Evolutionary conservation across 2,329 filamentous ascomycete species (phyloP).

Genomic region (Fusarium xyrophilum): DNA sequence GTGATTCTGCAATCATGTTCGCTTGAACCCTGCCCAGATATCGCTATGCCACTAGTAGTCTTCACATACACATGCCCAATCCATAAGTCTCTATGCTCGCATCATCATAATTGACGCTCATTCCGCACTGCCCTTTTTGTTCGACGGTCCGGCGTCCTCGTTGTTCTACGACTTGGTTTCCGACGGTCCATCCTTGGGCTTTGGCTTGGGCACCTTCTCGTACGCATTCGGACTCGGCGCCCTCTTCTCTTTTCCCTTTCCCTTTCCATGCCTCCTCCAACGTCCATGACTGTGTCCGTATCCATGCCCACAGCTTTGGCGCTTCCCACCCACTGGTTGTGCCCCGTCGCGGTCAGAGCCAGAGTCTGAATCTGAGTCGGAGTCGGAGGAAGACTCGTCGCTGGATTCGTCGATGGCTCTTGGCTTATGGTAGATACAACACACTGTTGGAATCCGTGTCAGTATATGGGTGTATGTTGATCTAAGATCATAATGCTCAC

Average conservation of each 20-base stretch:
- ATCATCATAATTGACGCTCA: constrained; percentile 19
- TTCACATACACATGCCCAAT: background rate
- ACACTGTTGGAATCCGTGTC: constrained; percentile 65
- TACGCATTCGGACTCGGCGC: constrained; percentile 80
- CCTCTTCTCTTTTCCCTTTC: constrained; percentile 50
- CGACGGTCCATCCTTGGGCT: constrained; percentile 44
- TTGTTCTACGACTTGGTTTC: constrained; percentile 34
- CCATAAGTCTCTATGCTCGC: constrained; percentile 20
- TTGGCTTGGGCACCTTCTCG: constrained; percentile 70
- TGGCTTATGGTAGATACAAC: constrained; percentile 96
- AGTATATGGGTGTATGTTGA: background rate
- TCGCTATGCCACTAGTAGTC: background rate
- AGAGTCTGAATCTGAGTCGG: constrained; percentile 61
- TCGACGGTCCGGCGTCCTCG: background rate
- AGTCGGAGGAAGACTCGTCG: constrained; percentile 68
- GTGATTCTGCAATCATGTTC: constrained; percentile 7
- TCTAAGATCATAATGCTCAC: constrained; percentile 54
- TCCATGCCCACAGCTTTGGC: constrained; percentile 50
- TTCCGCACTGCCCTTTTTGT: background rate
- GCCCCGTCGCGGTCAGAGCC: constrained; percentile 42
- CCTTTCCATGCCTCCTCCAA: constrained; percentile 45
- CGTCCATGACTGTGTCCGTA: constrained; percentile 45
- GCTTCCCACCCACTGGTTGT: constrained; percentile 47
- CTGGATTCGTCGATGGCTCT: constrained; percentile 83
- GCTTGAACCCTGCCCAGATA: constrained; percentile 2